phyloP scores from a whole-genome alignment of 345 rosid species.

The Bruguiera sexangula region DNA sequence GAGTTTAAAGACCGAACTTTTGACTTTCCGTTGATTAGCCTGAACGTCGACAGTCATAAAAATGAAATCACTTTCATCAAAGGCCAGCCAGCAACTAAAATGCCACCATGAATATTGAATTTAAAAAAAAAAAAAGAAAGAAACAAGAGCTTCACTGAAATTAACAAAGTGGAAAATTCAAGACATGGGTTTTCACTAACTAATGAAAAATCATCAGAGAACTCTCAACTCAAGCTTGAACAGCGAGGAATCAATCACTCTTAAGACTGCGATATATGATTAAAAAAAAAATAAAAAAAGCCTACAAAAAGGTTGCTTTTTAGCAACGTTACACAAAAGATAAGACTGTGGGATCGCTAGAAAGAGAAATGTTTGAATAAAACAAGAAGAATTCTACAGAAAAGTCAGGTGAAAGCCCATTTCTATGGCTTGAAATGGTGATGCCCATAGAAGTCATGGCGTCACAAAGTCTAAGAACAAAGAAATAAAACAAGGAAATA shows the following conservation, averaged over 20 bases:
- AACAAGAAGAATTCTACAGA: neutral
- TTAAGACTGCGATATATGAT: constrained; percentile 7
- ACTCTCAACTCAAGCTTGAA: neutral
- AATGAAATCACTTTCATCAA: neutral
- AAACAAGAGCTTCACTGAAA: neutral
- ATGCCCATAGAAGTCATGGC: neutral
- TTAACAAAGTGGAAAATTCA: neutral
- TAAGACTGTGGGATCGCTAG: neutral
- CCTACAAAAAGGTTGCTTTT: neutral
- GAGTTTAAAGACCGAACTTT: neutral
- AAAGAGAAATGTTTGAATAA: neutral
- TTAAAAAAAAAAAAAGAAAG: neutral
- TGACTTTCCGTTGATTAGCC: neutral
- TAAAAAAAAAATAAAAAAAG: neutral
- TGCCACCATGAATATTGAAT: neutral
- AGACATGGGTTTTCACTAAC: neutral
- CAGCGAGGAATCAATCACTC: neutral
- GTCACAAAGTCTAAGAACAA: neutral
- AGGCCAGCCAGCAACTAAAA: neutral
- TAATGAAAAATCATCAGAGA: neutral
- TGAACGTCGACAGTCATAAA: neutral
- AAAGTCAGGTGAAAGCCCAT: neutral
- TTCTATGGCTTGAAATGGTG: no score
- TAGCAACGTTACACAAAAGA: neutral
- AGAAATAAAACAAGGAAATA: neutral